phyloP scores from a whole-genome alignment of 73 alveolate species.

The Symbiodinium natans region DNA sequence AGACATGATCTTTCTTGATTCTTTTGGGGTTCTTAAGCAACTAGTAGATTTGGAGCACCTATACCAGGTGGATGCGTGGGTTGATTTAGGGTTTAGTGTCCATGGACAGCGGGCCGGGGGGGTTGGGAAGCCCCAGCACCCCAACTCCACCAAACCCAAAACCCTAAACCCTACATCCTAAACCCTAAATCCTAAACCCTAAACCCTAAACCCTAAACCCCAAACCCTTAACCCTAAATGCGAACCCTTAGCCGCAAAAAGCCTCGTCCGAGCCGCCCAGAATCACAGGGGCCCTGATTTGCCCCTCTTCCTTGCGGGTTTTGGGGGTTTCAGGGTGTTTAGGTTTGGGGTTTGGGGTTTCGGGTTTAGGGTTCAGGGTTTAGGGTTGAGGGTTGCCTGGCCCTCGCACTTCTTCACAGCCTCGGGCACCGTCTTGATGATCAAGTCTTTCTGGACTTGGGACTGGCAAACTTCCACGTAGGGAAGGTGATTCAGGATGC shows the following conservation, averaged over 20 bases:
- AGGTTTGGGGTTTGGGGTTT: too few species aligned
- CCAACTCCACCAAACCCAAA: not conserved
- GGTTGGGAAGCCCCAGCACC: not conserved
- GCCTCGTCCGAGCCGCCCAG: constrained; percentile 77
- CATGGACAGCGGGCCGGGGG: not conserved
- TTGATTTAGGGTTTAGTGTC: not conserved
- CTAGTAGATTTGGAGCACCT: too few species aligned
- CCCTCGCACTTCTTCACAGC: too few species aligned
- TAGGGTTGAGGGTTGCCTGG: too few species aligned
- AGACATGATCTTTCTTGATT: too few species aligned
- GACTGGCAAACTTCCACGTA: not conserved
- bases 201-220: too few species aligned
- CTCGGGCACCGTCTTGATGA: not conserved
- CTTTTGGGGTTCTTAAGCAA: too few species aligned
- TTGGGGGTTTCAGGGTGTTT: too few species aligned
- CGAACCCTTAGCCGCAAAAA: not conserved
- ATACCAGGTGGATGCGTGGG: too few species aligned
- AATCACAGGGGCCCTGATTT: constrained; percentile 34
- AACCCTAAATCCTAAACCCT: not conserved
- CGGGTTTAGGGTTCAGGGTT: too few species aligned
- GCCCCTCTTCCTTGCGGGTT: constrained; percentile 32
- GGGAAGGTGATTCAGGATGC: not conserved
- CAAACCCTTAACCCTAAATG: not conserved
- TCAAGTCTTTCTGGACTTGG: not conserved
- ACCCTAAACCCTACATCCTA: not conserved